phyloP scores from a whole-genome alignment of 257 asterid genomes.

The Verbascum thapsus region DNA sequence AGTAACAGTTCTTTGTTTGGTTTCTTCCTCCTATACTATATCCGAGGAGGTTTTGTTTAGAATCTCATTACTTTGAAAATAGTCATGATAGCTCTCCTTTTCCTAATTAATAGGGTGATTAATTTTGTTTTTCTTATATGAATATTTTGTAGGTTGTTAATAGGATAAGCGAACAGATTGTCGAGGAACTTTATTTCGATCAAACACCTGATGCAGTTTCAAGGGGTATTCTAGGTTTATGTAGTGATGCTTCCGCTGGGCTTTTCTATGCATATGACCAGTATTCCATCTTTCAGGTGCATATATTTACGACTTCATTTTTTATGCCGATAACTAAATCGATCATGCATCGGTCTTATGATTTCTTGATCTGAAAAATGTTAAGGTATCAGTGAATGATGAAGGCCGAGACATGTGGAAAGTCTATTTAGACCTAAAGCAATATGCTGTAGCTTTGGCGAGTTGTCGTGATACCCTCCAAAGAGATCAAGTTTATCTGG shows the following conservation, averaged over 20 bases:
- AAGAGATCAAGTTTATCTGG: conserved; percentile 95
- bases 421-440: conserved; percentile 85
- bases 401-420: conserved; percentile 99
- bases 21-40: conserved; percentile 3
- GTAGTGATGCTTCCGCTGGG: conserved; percentile 99
- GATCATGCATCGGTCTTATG: conserved; percentile 5
- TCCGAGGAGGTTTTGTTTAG: conserved; percentile 14
- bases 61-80: neutral
- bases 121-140: conserved; percentile 11
- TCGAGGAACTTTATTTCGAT: conserved; percentile 88
- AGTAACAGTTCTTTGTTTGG: conserved; percentile 1
- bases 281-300: conserved; percentile 90
- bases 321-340: conserved; percentile 27
- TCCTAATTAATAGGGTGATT: conserved; percentile 11
- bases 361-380: conserved; percentile 27
- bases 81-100: conserved; percentile 13
- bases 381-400: conserved; percentile 88
- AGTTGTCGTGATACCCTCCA: conserved; percentile 89
- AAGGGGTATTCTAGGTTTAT: conserved; percentile 82
- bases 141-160: conserved; percentile 73
- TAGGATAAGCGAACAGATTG: conserved; percentile 90
- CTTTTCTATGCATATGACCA: conserved; percentile 95
- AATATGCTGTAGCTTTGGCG: conserved; percentile 91
- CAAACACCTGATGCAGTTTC: conserved; percentile 82
- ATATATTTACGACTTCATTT: conserved; percentile 22